phyloP scores from a whole-genome alignment of 2,329 filamentous ascomycete genomes.

The Hypoxylon sp. region DNA sequence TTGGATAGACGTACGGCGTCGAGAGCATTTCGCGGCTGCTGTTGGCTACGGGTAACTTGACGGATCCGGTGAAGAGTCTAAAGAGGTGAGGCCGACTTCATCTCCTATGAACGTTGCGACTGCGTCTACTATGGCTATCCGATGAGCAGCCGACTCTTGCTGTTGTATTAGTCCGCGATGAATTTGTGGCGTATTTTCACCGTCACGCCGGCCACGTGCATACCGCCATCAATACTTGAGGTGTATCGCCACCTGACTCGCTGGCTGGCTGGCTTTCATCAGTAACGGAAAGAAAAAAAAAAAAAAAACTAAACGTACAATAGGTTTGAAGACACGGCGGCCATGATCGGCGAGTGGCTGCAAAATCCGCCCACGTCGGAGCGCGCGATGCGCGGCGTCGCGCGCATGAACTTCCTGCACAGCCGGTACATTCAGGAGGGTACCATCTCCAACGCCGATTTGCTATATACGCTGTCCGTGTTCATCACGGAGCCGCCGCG shows the following conservation, averaged over 20 bases:
- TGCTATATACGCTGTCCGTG: conserved; percentile 60
- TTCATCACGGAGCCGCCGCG: conserved; percentile 74
- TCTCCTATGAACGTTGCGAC: neutral
- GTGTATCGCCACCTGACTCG: neutral
- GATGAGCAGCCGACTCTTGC: neutral
- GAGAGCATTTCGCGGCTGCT: conserved; percentile 50
- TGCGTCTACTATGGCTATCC: neutral
- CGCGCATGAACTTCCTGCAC: conserved; percentile 57
- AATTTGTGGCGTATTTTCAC: neutral
- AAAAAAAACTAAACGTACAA: conserved; percentile 12
- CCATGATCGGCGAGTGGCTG: conserved; percentile 50
- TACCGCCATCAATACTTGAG: neutral
- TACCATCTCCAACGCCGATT: conserved; percentile 53
- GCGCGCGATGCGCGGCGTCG: conserved; percentile 52
- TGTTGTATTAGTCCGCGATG: neutral
- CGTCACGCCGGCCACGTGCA: neutral
- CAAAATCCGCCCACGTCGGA: conserved; percentile 53
- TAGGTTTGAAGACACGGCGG: conserved; percentile 51
- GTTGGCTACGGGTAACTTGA: conserved; percentile 49
- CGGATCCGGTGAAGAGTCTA: conserved; percentile 48
- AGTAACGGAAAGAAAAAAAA: no score
- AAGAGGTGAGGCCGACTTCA: conserved; percentile 45
- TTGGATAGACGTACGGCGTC: conserved; percentile 49
- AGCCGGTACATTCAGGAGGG: conserved; percentile 51
- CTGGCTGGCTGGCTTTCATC: no score